Conservation (phyloP, 192 early-diverging fungal genomes). For the Backusella tuberculispora region DNA sequence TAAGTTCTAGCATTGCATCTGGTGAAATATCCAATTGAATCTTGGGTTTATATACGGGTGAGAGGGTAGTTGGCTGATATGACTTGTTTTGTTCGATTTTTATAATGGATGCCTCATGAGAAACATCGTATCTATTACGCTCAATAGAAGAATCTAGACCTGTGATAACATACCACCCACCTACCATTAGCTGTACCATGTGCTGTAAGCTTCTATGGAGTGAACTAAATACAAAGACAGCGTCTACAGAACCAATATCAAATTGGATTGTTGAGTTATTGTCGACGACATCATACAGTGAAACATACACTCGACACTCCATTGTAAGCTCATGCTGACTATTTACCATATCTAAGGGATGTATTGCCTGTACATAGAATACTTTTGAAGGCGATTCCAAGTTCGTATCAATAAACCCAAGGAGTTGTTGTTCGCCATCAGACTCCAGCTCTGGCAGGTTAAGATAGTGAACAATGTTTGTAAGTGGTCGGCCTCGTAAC, state of each 20-base stretch:
- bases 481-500: neutral
- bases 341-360: neutral
- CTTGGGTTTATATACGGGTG: slow-evolving; percentile 1
- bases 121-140: neutral
- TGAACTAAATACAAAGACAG: neutral
- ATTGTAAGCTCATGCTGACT: neutral
- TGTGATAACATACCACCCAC: neutral
- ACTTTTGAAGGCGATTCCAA: neutral
- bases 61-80: neutral
- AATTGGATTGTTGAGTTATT: neutral
- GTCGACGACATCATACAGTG: neutral
- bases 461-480: neutral
- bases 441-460: neutral
- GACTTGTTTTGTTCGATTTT: neutral
- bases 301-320: neutral
- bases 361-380: neutral
- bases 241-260: neutral
- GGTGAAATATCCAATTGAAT: neutral
- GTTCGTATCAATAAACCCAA: neutral
- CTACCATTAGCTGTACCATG: neutral
- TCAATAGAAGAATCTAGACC: neutral
- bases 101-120: neutral
- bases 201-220: slow-evolving; percentile 10
- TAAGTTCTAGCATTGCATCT: neutral
- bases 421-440: neutral